A percentile compares a stretch with the other conserved stretches of the same genome.
Evolutionary conservation across 768 basidiomycete genomes (phyloP).

Genomic region (Baorangia bicolor): DNA sequence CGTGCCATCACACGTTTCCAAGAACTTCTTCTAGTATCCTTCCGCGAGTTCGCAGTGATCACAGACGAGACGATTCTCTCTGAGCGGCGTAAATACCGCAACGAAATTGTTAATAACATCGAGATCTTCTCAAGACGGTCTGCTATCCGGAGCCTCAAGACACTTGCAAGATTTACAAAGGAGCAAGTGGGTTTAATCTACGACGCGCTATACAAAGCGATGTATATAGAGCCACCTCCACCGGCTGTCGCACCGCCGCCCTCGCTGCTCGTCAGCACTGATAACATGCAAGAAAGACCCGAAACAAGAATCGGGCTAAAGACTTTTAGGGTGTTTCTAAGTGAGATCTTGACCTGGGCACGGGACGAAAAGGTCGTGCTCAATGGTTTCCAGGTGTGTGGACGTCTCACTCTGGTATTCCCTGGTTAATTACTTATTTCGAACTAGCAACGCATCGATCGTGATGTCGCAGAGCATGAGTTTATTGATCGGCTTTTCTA

Average conservation of each 20-base stretch:
- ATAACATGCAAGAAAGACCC: conserved; percentile 67
- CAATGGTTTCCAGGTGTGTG: conserved; percentile 82
- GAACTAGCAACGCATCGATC: conserved; percentile 77
- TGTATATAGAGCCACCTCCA: conserved; percentile 74
- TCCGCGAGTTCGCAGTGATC: conserved; percentile 96
- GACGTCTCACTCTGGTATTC: background rate
- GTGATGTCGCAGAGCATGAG: conserved; percentile 93
- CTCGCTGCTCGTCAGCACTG: conserved; percentile 53
- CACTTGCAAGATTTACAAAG: conserved; percentile 77
- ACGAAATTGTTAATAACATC: conserved; percentile 88
- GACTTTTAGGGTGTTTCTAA: conserved; percentile 88
- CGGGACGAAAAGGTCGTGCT: conserved; percentile 88
- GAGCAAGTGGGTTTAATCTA: conserved; percentile 90
- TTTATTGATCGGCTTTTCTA: conserved; percentile 91
- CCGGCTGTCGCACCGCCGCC: conserved; percentile 48
- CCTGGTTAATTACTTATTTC: conserved; percentile 1
- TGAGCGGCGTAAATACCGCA: conserved; percentile 83
- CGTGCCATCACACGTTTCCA: conserved; percentile 97
- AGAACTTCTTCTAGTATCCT: conserved; percentile 93
- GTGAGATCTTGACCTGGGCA: conserved; percentile 94
- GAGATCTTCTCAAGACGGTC: conserved; percentile 93
- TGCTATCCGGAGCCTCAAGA: conserved; percentile 82
- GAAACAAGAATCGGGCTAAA: conserved; percentile 86
- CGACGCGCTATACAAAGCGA: conserved; percentile 84
- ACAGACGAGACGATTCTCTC: conserved; percentile 90